These are phyloP conservation scores for Myxozyma lipomycoides DNA, from an alignment of 805 yeast species.

Conservation along the genomic window DNA sequence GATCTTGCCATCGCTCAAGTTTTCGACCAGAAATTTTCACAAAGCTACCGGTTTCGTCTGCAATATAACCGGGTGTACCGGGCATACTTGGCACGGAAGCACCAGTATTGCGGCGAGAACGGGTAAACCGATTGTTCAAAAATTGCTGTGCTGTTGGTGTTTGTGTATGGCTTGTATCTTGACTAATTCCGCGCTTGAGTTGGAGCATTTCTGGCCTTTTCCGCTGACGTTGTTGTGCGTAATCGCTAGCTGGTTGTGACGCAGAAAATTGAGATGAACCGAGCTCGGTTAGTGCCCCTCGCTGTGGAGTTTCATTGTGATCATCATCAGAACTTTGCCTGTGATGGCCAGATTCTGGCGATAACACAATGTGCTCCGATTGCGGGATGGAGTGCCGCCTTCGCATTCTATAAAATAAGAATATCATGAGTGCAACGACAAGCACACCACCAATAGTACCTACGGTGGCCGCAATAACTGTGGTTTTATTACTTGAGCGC, in stretches of 20 bases:
- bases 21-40: constrained; percentile 26
- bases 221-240: background rate
- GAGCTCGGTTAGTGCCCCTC: background rate
- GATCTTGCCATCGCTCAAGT: constrained; percentile 28
- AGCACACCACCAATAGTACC: constrained; percentile 17
- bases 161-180: background rate
- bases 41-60: constrained; percentile 12
- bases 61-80: background rate
- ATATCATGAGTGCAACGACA: constrained; percentile 4
- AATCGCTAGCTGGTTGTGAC: background rate
- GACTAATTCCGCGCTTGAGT: background rate
- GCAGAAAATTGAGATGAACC: background rate
- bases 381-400: background rate
- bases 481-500: constrained; percentile 2
- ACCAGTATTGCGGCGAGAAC: constrained; percentile 18
- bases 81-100: constrained; percentile 1
- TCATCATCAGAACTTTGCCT: too few relatives aligned
- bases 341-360: too few relatives aligned
- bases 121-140: constrained; percentile 12
- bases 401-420: constrained; percentile 7
- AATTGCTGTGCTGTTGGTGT: constrained; percentile 12
- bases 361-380: too few relatives aligned
- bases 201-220: background rate
- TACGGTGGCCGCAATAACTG: constrained; percentile 21
- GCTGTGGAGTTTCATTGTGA: background rate